A percentile compares a stretch with the other conserved stretches of the same genome.
Evolutionary conservation across 2,329 filamentous ascomycete species (phyloP).

Genomic region (Clarireedia hainanense): DNA sequence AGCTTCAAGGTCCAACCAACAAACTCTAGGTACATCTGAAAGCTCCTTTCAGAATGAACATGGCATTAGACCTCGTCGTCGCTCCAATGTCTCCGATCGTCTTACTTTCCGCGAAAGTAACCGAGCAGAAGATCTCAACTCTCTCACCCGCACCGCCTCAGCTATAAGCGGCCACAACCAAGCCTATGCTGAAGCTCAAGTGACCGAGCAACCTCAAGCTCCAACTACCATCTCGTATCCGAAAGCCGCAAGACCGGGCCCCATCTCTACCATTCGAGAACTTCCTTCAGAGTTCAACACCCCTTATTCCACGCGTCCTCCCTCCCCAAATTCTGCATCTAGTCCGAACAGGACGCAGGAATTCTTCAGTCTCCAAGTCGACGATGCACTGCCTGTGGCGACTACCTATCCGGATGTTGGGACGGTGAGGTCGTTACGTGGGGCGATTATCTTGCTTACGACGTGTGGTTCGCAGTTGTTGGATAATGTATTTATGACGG

Average conservation of each 20-base stretch:
- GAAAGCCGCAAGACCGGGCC: slow-evolving; percentile 2
- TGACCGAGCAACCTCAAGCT: background rate
- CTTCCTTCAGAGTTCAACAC: slow-evolving; percentile 11
- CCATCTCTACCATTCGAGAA: slow-evolving; percentile 8
- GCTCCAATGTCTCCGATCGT: slow-evolving; percentile 5
- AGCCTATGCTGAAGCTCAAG: background rate
- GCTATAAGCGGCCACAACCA: slow-evolving; percentile 2
- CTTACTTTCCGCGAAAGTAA: slow-evolving; percentile 2
- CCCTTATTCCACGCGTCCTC: slow-evolving; percentile 10
- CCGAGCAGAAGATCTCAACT: slow-evolving; percentile 2
- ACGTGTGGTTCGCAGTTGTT: slow-evolving; percentile 37
- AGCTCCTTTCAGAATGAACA: background rate
- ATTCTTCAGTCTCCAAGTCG: background rate
- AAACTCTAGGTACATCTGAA: background rate
- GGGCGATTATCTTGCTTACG: slow-evolving; percentile 32
- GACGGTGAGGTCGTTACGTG: slow-evolving; percentile 32
- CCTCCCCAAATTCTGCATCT: slow-evolving; percentile 2
- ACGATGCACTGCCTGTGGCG: background rate
- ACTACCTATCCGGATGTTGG: slow-evolving; percentile 16
- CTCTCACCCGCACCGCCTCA: background rate
- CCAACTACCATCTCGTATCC: slow-evolving; percentile 2
- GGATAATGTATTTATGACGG: slow-evolving; percentile 38
- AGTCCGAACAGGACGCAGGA: background rate
- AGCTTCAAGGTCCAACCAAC: background rate
- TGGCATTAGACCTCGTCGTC: background rate